phyloP scores from a whole-genome alignment of 208 protist species.

The Novymonas esmeraldas region DNA sequence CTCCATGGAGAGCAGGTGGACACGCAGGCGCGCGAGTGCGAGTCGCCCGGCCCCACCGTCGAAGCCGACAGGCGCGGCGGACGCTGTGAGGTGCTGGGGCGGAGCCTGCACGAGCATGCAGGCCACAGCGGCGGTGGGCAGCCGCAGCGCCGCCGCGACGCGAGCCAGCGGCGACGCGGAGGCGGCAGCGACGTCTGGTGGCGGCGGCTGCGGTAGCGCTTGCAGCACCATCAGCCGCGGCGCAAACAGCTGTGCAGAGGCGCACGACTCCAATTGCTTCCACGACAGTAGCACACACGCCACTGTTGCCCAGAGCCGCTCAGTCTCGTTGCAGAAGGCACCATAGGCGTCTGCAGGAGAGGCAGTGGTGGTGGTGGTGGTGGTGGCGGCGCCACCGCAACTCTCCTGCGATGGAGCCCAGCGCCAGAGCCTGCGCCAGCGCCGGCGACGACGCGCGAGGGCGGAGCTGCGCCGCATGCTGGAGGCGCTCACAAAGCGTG shows the following conservation, averaged over 20 bases:
- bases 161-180: slow-evolving; percentile 7
- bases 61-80: too few relatives aligned
- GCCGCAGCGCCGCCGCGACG: slow-evolving; percentile 3
- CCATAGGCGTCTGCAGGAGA: not conserved
- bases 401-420: not conserved
- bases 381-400: not conserved
- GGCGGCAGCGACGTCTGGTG: too few relatives aligned
- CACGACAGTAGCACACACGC: slow-evolving; percentile 43
- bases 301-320: slow-evolving; percentile 35
- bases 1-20: slow-evolving; percentile 10
- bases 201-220: not conserved
- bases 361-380: not conserved
- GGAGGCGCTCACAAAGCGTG: slow-evolving; percentile 7
- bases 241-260: not conserved
- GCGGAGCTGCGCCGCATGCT: slow-evolving; percentile 4
- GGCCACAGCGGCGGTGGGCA: not conserved
- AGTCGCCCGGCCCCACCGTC: too few relatives aligned
- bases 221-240: slow-evolving; percentile 17
- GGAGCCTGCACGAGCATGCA: slow-evolving; percentile 8
- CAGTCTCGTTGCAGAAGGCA: slow-evolving; percentile 16
- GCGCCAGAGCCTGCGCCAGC: slow-evolving; percentile 1
- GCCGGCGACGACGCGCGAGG: slow-evolving; percentile 3
- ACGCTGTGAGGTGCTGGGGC: too few relatives aligned
- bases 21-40: slow-evolving; percentile 16
- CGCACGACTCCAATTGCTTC: slow-evolving; percentile 33